Percentiles rank a stretch among this genome's conserved stretches.
These are phyloP conservation scores for Ocimum tenuiflorum DNA, from an alignment of 257 asterid genomes.

Conservation along the genomic window DNA sequence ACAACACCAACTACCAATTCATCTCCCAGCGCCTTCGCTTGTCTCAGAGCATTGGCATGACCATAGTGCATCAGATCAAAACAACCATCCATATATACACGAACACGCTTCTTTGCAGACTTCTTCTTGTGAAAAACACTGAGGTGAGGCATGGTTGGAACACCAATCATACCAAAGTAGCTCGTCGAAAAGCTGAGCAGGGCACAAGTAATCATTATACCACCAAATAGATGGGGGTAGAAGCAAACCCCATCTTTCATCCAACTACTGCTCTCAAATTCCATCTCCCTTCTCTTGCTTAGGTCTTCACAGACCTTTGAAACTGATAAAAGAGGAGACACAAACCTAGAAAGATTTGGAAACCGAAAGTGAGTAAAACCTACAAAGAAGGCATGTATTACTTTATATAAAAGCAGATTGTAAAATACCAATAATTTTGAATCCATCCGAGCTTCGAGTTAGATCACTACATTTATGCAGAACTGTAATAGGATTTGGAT, in stretches of 20 bases:
- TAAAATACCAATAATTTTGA: background rate
- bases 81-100: slow-evolving; percentile 97
- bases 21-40: slow-evolving; percentile 87
- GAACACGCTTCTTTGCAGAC: slow-evolving; percentile 49
- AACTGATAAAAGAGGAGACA: slow-evolving; percentile 55
- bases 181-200: slow-evolving; percentile 77
- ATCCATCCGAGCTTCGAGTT: background rate
- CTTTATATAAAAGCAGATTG: background rate
- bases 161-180: slow-evolving; percentile 62
- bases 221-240: slow-evolving; percentile 76
- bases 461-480: background rate
- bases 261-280: slow-evolving; percentile 67
- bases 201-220: slow-evolving; percentile 89
- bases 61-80: slow-evolving; percentile 97
- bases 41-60: slow-evolving; percentile 95
- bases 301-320: slow-evolving; percentile 23
- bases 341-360: slow-evolving; percentile 58
- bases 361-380: slow-evolving; percentile 2
- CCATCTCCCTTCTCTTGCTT: slow-evolving; percentile 47
- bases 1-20: slow-evolving; percentile 88
- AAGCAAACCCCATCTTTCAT: slow-evolving; percentile 71
- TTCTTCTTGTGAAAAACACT: slow-evolving; percentile 60
- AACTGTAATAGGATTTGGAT: background rate
- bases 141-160: slow-evolving; percentile 60
- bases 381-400: background rate